These are phyloP conservation scores for Macrolepiota dolichaula DNA, from an alignment of 768 basidiomycete genomes.

Conservation along the genomic window DNA sequence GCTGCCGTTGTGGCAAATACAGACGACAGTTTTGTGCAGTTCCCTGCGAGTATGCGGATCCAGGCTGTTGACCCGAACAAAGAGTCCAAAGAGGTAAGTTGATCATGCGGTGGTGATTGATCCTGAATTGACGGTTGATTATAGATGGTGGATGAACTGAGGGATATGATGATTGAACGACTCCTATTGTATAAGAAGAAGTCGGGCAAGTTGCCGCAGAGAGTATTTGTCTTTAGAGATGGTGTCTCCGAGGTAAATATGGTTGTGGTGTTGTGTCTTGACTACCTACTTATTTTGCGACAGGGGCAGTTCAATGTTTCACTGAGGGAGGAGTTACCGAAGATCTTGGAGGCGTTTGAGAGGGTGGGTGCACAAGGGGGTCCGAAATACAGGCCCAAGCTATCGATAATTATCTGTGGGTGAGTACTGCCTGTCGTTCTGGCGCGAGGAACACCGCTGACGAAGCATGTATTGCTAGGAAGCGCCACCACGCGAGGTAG, in stretches of 20 bases:
- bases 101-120: neutral
- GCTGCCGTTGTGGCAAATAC: constrained; percentile 80
- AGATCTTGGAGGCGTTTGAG: constrained; percentile 59
- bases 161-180: constrained; percentile 69
- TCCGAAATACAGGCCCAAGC: constrained; percentile 50
- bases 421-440: constrained; percentile 16
- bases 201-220: constrained; percentile 57
- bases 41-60: constrained; percentile 68
- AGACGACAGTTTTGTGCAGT: constrained; percentile 69
- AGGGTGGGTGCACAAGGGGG: constrained; percentile 39
- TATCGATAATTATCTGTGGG: constrained; percentile 80
- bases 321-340: constrained; percentile 55
- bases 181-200: constrained; percentile 52
- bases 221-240: constrained; percentile 74
- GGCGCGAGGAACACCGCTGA: neutral
- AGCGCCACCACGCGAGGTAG: constrained; percentile 61
- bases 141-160: constrained; percentile 71
- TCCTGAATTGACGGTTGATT: neutral
- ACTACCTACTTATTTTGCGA: neutral
- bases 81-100: constrained; percentile 34
- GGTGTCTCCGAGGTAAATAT: constrained; percentile 70
- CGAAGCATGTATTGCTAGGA: constrained; percentile 28
- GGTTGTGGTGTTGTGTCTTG: neutral
- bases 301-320: constrained; percentile 75
- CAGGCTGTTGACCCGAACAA: constrained; percentile 44